Evolutionary conservation across 1,139 yeast species (phyloP).

Genomic region (Torulaspora pretoriensis): DNA sequence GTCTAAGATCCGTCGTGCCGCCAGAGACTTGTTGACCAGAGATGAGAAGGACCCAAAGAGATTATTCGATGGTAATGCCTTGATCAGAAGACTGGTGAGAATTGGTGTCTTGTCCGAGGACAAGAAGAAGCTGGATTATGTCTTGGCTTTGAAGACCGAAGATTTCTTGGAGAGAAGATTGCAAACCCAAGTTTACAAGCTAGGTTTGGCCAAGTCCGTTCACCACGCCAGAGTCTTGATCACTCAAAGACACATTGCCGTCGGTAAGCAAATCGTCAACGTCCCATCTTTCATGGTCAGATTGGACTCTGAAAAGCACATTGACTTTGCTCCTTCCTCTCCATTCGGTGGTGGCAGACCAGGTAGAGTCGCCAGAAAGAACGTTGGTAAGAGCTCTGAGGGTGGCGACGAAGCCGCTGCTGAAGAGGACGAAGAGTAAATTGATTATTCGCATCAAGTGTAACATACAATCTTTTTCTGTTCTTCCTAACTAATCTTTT

Average conservation of each 20-base stretch:
- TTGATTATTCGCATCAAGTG: slow-evolving; percentile 17
- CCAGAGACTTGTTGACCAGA: slow-evolving; percentile 99
- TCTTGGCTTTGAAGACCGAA: slow-evolving; percentile 92
- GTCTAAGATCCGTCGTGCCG: slow-evolving; percentile 99
- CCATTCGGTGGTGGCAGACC: slow-evolving; percentile 99
- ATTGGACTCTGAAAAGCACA: slow-evolving; percentile 99
- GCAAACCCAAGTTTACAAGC: slow-evolving; percentile 99
- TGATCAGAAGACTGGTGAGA: slow-evolving; percentile 47
- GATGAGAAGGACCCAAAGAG: slow-evolving; percentile 99
- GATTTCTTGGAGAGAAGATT: slow-evolving; percentile 99
- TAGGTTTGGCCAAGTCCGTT: slow-evolving; percentile 98
- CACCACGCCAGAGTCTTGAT: slow-evolving; percentile 99
- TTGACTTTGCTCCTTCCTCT: slow-evolving; percentile 97
- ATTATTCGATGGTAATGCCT: slow-evolving; percentile 99
- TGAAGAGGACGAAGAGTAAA: slow-evolving; percentile 60
- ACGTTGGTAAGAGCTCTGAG: slow-evolving; percentile 62
- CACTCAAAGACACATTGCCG: slow-evolving; percentile 99
- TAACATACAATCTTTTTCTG: slow-evolving; percentile 6
- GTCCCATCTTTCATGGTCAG: slow-evolving; percentile 99
- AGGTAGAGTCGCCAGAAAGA: slow-evolving; percentile 99
- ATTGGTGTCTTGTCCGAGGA: slow-evolving; percentile 99
- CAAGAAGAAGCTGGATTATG: slow-evolving; percentile 99
- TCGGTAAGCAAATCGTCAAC: slow-evolving; percentile 98
- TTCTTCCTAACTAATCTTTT: slow-evolving; percentile 1
- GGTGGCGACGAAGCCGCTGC: slow-evolving; percentile 47